Base-by-base conservation (phyloP, 345 rosid genomes). In the Streptanthus diversifolius region DNA sequence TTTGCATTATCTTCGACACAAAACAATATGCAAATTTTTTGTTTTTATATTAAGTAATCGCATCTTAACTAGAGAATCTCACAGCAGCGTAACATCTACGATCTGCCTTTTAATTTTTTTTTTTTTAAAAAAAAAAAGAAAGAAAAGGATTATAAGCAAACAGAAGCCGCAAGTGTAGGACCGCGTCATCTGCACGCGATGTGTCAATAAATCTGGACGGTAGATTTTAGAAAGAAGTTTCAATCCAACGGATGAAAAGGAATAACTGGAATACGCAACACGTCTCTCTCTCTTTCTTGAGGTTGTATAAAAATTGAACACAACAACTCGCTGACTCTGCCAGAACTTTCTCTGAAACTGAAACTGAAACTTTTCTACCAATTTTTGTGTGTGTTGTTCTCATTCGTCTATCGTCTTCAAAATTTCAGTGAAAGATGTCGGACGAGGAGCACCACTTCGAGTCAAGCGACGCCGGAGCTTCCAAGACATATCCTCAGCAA, bases 381-480 rank as follows among this genome's bases (percentile, higher is more conserved):
- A 15, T 19, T 2, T 14, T 29, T 8, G 29, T 8, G 39, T 30
- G 39, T 48, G 54, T 19, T 12, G 47, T 36, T 6, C 29, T 37
- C 21, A 22, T 15, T 27, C 19, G 18, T 52, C 25, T 32, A n/a
- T 48, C n/a, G 15, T 25, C 19, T 49, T 11, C n/a, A 0, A 1
- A 33, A 35, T 2, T 8, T 21, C 5, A 35, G 8, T 2, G 62
- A 22, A 78, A 4, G 52, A 79, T 79, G 82, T 79, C 82, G n/a
- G 82, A 79, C 82, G 82, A 79, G 11, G 82, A 79, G 79, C 82
- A 79, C 44, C 82, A 79, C 58, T 79, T 79, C 32, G 82, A 79
- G 58, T 74, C 82, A 6, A 73, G 73, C 39, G 82, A 79, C 47
- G 74, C 82, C 5, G 82, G 82, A 68, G 82, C 82, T 30, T 79